Percentiles rank a stretch among this genome's conserved stretches.
These are phyloP conservation scores for Colletotrichum musae DNA, from an alignment of 2,329 filamentous ascomycete genomes.

Conservation along the genomic window DNA sequence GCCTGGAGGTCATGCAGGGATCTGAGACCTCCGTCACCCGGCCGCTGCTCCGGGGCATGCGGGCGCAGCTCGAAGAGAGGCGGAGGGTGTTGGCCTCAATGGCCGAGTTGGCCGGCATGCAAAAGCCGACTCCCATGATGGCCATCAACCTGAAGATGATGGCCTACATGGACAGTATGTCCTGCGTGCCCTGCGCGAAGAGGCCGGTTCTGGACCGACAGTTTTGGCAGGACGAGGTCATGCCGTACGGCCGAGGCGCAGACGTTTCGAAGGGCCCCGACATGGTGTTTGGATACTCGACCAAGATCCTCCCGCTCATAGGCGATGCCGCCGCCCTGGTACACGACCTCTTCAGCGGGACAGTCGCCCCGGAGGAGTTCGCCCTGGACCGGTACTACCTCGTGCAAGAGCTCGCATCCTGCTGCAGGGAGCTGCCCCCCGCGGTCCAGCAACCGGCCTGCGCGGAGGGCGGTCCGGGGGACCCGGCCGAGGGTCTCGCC, in stretches of 20 bases:
- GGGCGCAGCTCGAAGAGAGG: constrained; percentile 8
- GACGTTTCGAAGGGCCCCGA: constrained; percentile 7
- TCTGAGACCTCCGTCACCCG: constrained; percentile 7
- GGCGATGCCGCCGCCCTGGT: constrained; percentile 25
- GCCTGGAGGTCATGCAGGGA: constrained; percentile 31
- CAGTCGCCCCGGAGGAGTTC: constrained; percentile 11
- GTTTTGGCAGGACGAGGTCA: constrained; percentile 8
- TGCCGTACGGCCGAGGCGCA: neutral
- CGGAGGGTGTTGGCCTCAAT: neutral
- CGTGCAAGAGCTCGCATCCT: neutral
- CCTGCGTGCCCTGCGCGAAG: constrained; percentile 34
- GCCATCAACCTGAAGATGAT: constrained; percentile 31
- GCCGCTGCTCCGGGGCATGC: constrained; percentile 21
- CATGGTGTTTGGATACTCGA: constrained; percentile 30
- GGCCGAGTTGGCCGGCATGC: neutral
- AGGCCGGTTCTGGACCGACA: constrained; percentile 6
- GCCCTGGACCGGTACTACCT: neutral
- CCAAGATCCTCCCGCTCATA: constrained; percentile 18
- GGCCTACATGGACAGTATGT: constrained; percentile 32
- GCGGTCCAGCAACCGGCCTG: neutral
- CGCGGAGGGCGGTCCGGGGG: neutral
- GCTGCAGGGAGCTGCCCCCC: constrained; percentile 12
- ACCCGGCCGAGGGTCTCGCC: neutral
- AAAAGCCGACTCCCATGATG: constrained; percentile 17
- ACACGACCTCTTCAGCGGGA: constrained; percentile 11